These are phyloP conservation scores for Cryptococcus sp. DNA, from an alignment of 1,284 basidiomycete genomes.

Conservation along the genomic window DNA sequence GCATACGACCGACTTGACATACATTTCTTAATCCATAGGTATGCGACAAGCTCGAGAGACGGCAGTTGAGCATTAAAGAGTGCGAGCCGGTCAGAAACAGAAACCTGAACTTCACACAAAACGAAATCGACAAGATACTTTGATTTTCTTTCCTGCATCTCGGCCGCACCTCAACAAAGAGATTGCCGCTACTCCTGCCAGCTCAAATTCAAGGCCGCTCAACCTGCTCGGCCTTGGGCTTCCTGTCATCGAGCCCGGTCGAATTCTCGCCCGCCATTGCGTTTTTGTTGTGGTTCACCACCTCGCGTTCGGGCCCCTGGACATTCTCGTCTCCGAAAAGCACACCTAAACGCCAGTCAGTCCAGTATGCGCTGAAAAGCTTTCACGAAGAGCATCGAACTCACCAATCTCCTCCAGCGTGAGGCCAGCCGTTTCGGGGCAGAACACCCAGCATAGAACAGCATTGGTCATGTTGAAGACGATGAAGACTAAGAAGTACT, in stretches of 20 bases:
- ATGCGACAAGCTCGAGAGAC: not conserved
- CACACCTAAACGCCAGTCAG: not conserved
- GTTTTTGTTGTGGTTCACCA: too few relatives aligned
- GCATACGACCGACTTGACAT: too few relatives aligned
- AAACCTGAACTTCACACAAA: not conserved
- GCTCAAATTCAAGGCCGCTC: too few relatives aligned
- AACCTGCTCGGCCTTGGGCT: too few relatives aligned
- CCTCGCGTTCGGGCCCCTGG: not conserved
- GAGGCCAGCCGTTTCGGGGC: constrained; percentile 24
- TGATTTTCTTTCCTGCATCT: too few relatives aligned
- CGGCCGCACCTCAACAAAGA: too few relatives aligned
- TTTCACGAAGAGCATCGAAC: constrained; percentile 1
- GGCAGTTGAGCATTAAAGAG: not conserved
- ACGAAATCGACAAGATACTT: not conserved
- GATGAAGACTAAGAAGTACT: constrained; percentile 32
- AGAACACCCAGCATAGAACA: constrained; percentile 21
- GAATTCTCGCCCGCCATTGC: too few relatives aligned
- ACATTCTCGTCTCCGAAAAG: constrained; percentile 4
- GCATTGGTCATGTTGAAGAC: constrained; percentile 13
- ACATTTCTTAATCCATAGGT: too few relatives aligned
- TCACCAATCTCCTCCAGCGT: constrained; percentile 17
- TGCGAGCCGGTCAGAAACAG: not conserved
- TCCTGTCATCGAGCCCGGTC: too few relatives aligned
- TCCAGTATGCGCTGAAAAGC: too few relatives aligned
- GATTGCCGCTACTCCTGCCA: too few relatives aligned